These are phyloP conservation scores for Eucalyptus caleyi DNA, from an alignment of 345 rosid genomes.

Conservation along the genomic window DNA sequence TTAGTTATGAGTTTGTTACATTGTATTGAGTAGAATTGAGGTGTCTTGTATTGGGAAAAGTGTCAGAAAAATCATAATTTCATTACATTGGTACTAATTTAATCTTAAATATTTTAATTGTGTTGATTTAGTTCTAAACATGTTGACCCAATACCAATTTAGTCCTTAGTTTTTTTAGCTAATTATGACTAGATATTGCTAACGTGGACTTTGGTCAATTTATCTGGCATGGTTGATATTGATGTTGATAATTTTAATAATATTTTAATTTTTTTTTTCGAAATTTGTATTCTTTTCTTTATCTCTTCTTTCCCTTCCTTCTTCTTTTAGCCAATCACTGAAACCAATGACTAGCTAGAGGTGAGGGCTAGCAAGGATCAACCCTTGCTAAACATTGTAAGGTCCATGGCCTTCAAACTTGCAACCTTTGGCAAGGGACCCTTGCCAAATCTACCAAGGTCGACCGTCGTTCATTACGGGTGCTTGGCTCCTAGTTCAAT, in stretches of 20 bases:
- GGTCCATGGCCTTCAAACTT: accelerated
- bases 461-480: accelerated
- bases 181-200: accelerated
- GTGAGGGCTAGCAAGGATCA: accelerated
- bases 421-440: no score
- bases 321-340: no score
- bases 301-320: no score
- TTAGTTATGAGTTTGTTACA: not conserved
- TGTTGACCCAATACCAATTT: accelerated
- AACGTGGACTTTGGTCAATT: accelerated
- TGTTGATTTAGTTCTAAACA: accelerated
- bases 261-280: no score
- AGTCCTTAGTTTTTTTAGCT: accelerated
- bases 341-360: accelerated
- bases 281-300: no score
- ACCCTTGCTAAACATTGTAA: accelerated
- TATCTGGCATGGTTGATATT: accelerated
- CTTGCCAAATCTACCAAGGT: accelerated
- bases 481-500: accelerated
- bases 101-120: accelerated
- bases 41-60: no score
- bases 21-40: accelerated
- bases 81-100: accelerated
- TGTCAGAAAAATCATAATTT: accelerated
- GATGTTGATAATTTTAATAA: accelerated